Conservation (phyloP, 2,329 filamentous ascomycete species). For the Gremmenia infestans region DNA sequence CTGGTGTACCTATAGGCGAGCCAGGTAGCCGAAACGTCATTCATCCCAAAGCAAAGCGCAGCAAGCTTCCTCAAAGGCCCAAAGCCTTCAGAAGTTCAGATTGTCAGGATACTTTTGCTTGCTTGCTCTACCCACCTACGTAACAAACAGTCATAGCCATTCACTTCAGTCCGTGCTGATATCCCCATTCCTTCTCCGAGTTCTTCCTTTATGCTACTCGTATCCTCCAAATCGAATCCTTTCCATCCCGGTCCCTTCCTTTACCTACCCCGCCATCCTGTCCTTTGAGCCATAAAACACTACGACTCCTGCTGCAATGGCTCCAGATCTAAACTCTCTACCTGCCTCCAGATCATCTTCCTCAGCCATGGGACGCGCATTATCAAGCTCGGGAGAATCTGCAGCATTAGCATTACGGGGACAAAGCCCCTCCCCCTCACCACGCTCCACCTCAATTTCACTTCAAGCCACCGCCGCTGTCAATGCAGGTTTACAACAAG, state of each 20-base stretch:
- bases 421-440: slow-evolving; percentile 55
- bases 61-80: too few relatives aligned
- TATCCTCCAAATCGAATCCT: neutral
- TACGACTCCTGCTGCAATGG: slow-evolving; percentile 11
- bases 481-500: slow-evolving; percentile 69
- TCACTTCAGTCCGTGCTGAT: neutral
- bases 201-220: neutral
- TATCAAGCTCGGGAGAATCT: slow-evolving; percentile 31
- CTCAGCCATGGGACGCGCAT: slow-evolving; percentile 35
- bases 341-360: slow-evolving; percentile 41
- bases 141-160: neutral
- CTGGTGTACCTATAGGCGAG: too few relatives aligned
- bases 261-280: neutral
- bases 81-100: too few relatives aligned
- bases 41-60: too few relatives aligned
- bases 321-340: slow-evolving; percentile 55
- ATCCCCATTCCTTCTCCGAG: neutral
- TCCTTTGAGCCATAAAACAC: slow-evolving; percentile 6
- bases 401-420: slow-evolving; percentile 30
- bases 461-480: slow-evolving; percentile 72
- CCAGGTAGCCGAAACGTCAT: too few relatives aligned
- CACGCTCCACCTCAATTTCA: slow-evolving; percentile 62
- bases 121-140: neutral
- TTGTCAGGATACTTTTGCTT: neutral
- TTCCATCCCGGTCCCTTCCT: too few relatives aligned